Conservation (phyloP, 495 filamentous ascomycete species). For the Trichoderma reesei region DNA sequence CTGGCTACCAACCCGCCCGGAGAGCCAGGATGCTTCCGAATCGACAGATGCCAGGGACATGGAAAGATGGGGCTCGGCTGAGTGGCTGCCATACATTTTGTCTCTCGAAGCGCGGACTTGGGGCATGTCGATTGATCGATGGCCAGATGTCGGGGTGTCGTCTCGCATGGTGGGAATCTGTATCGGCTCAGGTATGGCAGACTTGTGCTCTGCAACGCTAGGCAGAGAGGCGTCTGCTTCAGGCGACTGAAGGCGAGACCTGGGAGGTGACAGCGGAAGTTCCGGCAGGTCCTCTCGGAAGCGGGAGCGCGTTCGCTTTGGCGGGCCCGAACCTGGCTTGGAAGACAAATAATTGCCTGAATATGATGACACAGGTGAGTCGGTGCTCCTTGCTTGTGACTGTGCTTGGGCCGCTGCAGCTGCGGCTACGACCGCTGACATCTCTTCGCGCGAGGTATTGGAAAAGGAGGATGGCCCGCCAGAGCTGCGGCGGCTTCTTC, state of each 20-base stretch:
- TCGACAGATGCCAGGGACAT: slow-evolving; percentile 77
- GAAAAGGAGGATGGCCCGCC: slow-evolving; percentile 58
- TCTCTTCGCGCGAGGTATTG: slow-evolving; percentile 78
- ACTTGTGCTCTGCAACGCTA: slow-evolving; percentile 17
- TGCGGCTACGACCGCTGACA: slow-evolving; percentile 21
- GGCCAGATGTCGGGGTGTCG: slow-evolving; percentile 39
- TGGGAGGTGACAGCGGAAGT: slow-evolving; percentile 68
- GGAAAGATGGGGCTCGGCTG: slow-evolving; percentile 34
- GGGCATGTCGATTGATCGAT: slow-evolving; percentile 42
- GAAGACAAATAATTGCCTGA: slow-evolving; percentile 24
- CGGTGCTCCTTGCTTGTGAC: slow-evolving; percentile 16
- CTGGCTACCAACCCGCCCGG: slow-evolving; percentile 44
- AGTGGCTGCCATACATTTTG: slow-evolving; percentile 13
- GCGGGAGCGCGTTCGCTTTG: slow-evolving; percentile 74
- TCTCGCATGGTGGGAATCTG: slow-evolving; percentile 22
- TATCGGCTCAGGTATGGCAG: slow-evolving; percentile 7
- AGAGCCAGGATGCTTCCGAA: slow-evolving; percentile 88
- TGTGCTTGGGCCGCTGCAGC: slow-evolving; percentile 14
- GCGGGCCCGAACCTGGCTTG: slow-evolving; percentile 31
- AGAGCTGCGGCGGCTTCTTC: slow-evolving; percentile 46
- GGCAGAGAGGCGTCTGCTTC: slow-evolving; percentile 38
- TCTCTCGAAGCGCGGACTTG: slow-evolving; percentile 29
- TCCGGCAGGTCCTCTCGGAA: slow-evolving; percentile 92
- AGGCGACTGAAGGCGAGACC: slow-evolving; percentile 69
- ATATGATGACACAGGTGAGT: background rate